Evolutionary conservation across 352 stramenopile species (phyloP).

Genomic region (Pythium pyrilobum): DNA sequence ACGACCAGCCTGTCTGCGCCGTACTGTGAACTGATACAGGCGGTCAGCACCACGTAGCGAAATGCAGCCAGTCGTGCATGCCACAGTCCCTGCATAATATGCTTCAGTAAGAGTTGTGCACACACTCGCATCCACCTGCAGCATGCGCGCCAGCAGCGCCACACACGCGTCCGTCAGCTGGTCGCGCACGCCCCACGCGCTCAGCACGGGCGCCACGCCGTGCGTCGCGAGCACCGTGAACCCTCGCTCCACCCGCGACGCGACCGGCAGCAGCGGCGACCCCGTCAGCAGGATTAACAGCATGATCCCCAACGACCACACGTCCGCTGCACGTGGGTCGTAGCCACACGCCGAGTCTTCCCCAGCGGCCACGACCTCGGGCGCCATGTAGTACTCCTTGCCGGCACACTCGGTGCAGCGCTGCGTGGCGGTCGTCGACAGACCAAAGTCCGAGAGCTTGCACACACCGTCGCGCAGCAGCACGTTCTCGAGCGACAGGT

Average conservation of each 20-base stretch:
- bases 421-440: slow-evolving; percentile 19
- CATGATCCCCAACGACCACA: slow-evolving; percentile 32
- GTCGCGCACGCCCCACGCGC: slow-evolving; percentile 34
- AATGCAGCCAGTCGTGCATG: too few relatives aligned
- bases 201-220: slow-evolving; percentile 36
- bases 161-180: slow-evolving; percentile 16
- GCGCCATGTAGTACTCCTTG: slow-evolving; percentile 27
- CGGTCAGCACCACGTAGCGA: too few relatives aligned
- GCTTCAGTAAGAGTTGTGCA: too few relatives aligned
- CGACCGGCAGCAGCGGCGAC: slow-evolving; percentile 20
- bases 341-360: too few relatives aligned
- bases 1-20: too few relatives aligned
- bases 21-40: too few relatives aligned
- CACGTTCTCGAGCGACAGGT: slow-evolving; percentile 35
- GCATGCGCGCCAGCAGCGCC: slow-evolving; percentile 26
- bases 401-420: slow-evolving; percentile 7
- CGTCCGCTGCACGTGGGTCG: not conserved
- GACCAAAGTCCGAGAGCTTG: slow-evolving; percentile 38
- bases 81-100: too few relatives aligned
- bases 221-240: slow-evolving; percentile 30
- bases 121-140: slow-evolving; percentile 30
- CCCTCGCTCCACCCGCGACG: slow-evolving; percentile 18
- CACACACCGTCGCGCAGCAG: slow-evolving; percentile 21
- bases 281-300: slow-evolving; percentile 13
- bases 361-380: slow-evolving; percentile 7